Base-by-base conservation (phyloP, 1,139 yeast genomes). In the Sugiyamaella xylanicola region DNA sequence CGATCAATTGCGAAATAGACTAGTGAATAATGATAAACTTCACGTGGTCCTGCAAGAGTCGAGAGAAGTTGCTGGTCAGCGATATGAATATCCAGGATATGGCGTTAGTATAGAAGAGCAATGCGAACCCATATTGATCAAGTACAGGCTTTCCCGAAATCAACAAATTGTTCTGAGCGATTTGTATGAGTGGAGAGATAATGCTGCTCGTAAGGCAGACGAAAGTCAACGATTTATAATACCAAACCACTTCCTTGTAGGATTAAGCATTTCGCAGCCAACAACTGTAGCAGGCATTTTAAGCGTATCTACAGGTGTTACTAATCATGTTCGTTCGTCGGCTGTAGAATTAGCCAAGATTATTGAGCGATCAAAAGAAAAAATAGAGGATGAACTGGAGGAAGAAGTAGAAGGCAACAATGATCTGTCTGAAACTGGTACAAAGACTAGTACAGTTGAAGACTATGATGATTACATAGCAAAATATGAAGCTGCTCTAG, bases 111-210 rank as follows among this genome's bases (percentile, higher is more conserved):
- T 64, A 7, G 59, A 60, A 4, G 63, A 62, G 29, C 67, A 71
- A 16, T 67, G 69, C 67, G 56, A 55, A 22, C 56, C 62, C 8
- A 66, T 91, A 44, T 77, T 89, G 66, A 71, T 74, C 47, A 90
- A 86, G 61, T 88, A 86, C 70, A 86, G 86, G 60, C 76, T 90
- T 4, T 84, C 86, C 1, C 65, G 71, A 1, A 76, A 78, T 42
- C 85, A 82, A 59, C 78, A 79, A 53, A 80, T 80, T 0, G 70
- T 89, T 13, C 78, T 90, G 13, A 82, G 79, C 57, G 82, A 75
- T 0, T 73, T 95, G 22, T 89, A 81, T 65, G 77, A 81, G 41
- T 93, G 98, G 98, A 81, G 99, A 68, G 98, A 95, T 67, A 57
- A 63, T 1, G 66, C 79, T 39, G 98, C 98, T 0, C 79, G 95